A percentile compares a stretch with the other conserved stretches of the same genome.
Evolutionary conservation across 352 stramenopile species (phyloP).

Genomic region (Blastocystis sp.): DNA sequence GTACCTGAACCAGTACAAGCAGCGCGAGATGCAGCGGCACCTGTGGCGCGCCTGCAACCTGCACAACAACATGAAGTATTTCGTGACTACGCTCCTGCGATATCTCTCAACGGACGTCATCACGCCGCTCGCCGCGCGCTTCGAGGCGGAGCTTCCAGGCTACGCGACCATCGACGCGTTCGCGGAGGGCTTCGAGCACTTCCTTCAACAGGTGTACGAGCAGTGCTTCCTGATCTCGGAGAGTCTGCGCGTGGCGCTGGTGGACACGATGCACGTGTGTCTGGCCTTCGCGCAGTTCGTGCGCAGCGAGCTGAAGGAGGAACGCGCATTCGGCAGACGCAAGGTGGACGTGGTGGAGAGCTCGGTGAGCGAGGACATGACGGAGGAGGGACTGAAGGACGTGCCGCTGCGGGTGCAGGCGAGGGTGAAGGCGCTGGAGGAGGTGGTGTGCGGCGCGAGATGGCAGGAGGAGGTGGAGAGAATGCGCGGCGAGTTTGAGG

Average conservation of each 20-base stretch:
- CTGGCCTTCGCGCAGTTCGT: constrained; percentile 12
- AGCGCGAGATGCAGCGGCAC: background rate
- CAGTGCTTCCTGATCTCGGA: constrained; percentile 48
- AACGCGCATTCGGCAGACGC: background rate
- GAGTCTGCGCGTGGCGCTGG: background rate
- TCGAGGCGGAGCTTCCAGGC: background rate
- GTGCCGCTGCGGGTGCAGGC: background rate
- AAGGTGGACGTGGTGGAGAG: background rate
- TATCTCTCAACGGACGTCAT: constrained; percentile 31
- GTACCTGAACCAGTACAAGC: constrained; percentile 22
- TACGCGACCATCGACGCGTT: constrained; percentile 47
- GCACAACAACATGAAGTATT: constrained; percentile 57
- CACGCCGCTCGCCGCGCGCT: background rate
- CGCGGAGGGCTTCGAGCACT: constrained; percentile 31
- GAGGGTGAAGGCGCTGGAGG: background rate
- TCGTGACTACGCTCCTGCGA: constrained; percentile 14
- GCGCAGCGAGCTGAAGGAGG: background rate
- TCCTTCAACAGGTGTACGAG: constrained; percentile 14
- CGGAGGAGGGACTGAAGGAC: background rate
- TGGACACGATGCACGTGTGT: background rate
- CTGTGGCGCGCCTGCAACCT: background rate
- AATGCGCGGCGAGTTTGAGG: background rate
- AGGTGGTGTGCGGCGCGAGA: background rate
- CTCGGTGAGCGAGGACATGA: background rate
- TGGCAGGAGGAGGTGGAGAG: background rate